These are phyloP conservation scores for Flaveria floridana DNA, from an alignment of 140 eudicot genomes.

Conservation along the genomic window DNA sequence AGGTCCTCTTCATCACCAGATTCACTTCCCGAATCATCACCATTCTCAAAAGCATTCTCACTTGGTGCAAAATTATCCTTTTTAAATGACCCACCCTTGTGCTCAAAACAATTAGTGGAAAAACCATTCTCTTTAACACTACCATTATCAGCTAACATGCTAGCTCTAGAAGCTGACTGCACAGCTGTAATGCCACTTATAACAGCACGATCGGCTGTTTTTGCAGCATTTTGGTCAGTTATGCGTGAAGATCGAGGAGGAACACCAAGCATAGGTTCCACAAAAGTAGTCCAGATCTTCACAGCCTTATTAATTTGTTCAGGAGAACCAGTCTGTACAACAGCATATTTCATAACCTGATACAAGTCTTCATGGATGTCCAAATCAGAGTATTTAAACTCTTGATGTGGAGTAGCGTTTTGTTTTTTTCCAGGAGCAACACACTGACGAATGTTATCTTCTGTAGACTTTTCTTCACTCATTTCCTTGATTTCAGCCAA, in stretches of 20 bases:
- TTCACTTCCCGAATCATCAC: constrained; percentile 71
- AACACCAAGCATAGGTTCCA: constrained; percentile 83
- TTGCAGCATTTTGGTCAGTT: constrained; percentile 55
- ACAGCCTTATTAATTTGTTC: constrained; percentile 73
- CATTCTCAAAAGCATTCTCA: constrained; percentile 63
- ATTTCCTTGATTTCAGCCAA: constrained; percentile 87
- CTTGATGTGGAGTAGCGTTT: constrained; percentile 63
- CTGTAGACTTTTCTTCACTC: constrained; percentile 60
- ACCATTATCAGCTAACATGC: constrained; percentile 36
- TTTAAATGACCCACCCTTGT: constrained; percentile 37
- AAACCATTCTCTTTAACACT: constrained; percentile 46
- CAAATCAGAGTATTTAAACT: constrained; percentile 66
- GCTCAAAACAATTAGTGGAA: constrained; percentile 32
- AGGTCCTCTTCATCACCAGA: constrained; percentile 75
- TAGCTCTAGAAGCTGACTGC: constrained; percentile 37
- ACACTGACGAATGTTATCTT: constrained; percentile 65
- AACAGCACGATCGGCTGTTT: constrained; percentile 38
- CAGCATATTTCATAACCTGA: constrained; percentile 71
- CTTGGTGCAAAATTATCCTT: constrained; percentile 40
- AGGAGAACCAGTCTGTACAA: constrained; percentile 71
- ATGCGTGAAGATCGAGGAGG: constrained; percentile 54
- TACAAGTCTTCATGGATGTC: constrained; percentile 82
- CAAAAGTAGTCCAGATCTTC: constrained; percentile 80
- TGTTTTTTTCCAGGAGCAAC: constrained; percentile 64
- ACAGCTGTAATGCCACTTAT: constrained; percentile 20